Base-by-base conservation (phyloP, 164 flowering plant species). In the Magnolia kwangsiensis region DNA sequence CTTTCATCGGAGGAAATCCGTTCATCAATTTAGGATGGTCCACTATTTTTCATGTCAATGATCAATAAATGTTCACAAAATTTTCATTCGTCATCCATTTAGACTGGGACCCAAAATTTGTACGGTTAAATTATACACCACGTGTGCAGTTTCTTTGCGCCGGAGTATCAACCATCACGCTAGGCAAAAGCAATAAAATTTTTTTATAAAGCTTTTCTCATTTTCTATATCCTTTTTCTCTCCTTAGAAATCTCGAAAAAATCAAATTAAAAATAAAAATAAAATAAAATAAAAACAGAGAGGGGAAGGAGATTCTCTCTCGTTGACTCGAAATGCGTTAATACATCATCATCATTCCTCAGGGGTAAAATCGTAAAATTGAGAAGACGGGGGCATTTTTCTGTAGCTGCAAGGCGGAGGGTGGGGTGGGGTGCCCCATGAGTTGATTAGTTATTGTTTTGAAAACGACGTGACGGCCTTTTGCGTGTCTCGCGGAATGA, bases 401-500 rank as follows among this genome's bases (percentile, higher is more conserved):
- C 11, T 50, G 59, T n/a, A 50, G 51, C 27, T 11, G 8, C 18
- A 8, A 20, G 0, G 51, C 1, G 55, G 23, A 16, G 45, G 23
- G 58, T 19, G n/a, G n/a, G 59, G 58, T 49, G 72, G 19, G 51
- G 72, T 70, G 58, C 23, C 72, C 72, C 72, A 69, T 70, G 59
- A 70, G 72, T 21, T 50, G 13, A 70, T 70, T 19, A 70, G 72
- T 70, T 70, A 70, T 70, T 70, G 72, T 70, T 49, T 1, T 21
- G 72, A 70, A 70, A 70, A 50, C n/a, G 72, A 70, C 72, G 7
- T n/a, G 72, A 45, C 58, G 72, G 8, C 49, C 70, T 67, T 18
- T 3, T 55, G 18, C 61, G 13, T 55, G 13, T 16, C 18, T 55
- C 16, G 10, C 49, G 7, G 13, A 29, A 13, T 67, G 71, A 67